Base-by-base conservation (phyloP, 371 early-diverging fungal species). In the Actinomortierella ambigua region DNA sequence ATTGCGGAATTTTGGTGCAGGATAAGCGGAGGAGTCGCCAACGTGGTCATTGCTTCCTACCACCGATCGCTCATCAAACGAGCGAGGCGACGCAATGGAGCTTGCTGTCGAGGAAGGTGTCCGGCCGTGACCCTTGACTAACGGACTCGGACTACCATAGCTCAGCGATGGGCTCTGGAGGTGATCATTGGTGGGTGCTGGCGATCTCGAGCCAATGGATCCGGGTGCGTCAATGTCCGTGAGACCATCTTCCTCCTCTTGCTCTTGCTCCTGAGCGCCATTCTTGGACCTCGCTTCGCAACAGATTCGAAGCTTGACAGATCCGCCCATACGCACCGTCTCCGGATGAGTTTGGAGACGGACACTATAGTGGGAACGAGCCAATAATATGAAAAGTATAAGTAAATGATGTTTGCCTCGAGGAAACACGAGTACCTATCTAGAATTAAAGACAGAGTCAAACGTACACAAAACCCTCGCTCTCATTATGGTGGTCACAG, bases 161-260 rank as follows among this genome's bases (percentile, higher is more conserved):
- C 73, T 73, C 47, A 73, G n/a, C 2, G 73, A 66, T 1, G 73
- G 73, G 49, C 73, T 73, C 41, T 73, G 73, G 2, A 52, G 54
- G 13, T 57, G 63, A 14, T 73, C 73, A 27, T 63, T 65, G 8
- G 55, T 15, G 2, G 24, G 50, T 0, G 57, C 22, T 13, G 73
- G 73, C 1, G 73, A 73, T 7, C 63, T 66, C 5, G 73, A 73
- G 9, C 73, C 67, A 17, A 63, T 63, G 5, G 73, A 73, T 47
- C 50, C 61, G 7, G 73, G 73, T n/a, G 73, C 73, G 57, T 73
- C 73, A 29, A 73, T 73, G 34, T 73, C 73, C 22, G 73, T 73
- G 27, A 73, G 57, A 2, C 73, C 73, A 42, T 73, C 73, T n/a
- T 73, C 73, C 6, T 73, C 73, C 22, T 73, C 73, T 0, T 34